These are phyloP conservation scores for Sporothrix brunneoviolacea DNA, from an alignment of 2,329 filamentous ascomycete genomes.

Conservation along the genomic window DNA sequence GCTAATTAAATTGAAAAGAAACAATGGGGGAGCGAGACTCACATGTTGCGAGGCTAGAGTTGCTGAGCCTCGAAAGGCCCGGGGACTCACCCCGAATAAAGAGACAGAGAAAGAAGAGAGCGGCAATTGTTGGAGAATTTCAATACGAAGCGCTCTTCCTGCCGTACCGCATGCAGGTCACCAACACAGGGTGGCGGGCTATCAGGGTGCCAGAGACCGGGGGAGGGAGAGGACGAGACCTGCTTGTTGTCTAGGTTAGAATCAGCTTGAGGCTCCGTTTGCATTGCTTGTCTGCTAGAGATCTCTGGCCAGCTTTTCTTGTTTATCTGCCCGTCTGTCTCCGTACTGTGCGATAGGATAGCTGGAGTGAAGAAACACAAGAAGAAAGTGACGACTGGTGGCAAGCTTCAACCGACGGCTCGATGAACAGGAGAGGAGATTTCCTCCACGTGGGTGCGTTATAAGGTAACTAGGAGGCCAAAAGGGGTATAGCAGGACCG, in stretches of 20 bases:
- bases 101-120: background rate
- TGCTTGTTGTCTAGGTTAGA: too few species aligned
- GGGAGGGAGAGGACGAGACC: too few species aligned
- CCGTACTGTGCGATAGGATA: too few species aligned
- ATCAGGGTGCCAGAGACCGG: too few species aligned
- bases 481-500: background rate
- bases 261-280: too few species aligned
- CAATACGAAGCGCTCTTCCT: background rate
- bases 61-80: constrained; percentile 11
- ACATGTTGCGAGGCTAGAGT: constrained; percentile 29
- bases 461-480: background rate
- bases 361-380: background rate
- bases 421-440: background rate
- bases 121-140: background rate
- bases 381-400: background rate
- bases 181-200: too few species aligned
- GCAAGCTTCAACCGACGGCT: background rate
- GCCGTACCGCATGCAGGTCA: too few species aligned
- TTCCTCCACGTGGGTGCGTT: constrained; percentile 5
- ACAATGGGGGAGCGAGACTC: constrained; percentile 18
- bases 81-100: constrained; percentile 5
- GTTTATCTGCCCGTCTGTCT: too few species aligned
- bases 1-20: too few species aligned
- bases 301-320: too few species aligned
- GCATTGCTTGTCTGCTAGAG: too few species aligned